Evolutionary conservation across 257 asterid species (phyloP).

Genomic region (Solanum commersonii): DNA sequence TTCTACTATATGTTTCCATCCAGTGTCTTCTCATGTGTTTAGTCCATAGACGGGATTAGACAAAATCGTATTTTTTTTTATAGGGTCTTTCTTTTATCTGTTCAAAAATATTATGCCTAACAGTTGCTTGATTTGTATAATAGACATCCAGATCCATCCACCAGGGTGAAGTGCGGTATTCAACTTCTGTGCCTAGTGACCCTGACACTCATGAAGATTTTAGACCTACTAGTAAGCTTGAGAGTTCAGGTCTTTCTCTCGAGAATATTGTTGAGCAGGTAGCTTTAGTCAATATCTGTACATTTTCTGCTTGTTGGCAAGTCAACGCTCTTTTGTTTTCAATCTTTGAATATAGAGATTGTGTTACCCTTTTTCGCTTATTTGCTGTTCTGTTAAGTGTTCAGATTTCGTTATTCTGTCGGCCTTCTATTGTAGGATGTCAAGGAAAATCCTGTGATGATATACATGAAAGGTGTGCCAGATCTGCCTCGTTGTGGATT

Average conservation of each 20-base stretch:
- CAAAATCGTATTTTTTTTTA: not conserved
- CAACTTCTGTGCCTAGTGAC: slow-evolving; percentile 55
- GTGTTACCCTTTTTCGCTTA: not conserved
- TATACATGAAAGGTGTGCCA: slow-evolving; percentile 96
- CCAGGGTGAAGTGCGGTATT: slow-evolving; percentile 29
- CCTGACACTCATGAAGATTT: slow-evolving; percentile 89
- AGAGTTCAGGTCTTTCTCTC: slow-evolving; percentile 42
- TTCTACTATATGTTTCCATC: not conserved
- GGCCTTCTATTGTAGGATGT: slow-evolving; percentile 52
- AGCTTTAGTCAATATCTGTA: not conserved
- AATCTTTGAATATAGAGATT: not conserved
- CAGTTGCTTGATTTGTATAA: not conserved
- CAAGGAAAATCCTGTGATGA: slow-evolving; percentile 88
- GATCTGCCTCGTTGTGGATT: slow-evolving; percentile 91
- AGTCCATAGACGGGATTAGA: not conserved
- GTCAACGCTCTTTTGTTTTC: not conserved
- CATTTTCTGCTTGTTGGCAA: not conserved
- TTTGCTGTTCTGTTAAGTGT: not conserved
- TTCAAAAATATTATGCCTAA: not conserved
- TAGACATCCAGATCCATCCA: slow-evolving; percentile 46
- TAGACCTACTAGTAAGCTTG: slow-evolving; percentile 55
- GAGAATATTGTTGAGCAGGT: slow-evolving; percentile 83
- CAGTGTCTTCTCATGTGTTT: not conserved
- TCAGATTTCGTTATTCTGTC: slow-evolving; percentile 7
- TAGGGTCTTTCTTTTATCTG: not conserved